Base-by-base conservation (phyloP, 192 early-diverging fungal species). In the Rhizophagus clarus region DNA sequence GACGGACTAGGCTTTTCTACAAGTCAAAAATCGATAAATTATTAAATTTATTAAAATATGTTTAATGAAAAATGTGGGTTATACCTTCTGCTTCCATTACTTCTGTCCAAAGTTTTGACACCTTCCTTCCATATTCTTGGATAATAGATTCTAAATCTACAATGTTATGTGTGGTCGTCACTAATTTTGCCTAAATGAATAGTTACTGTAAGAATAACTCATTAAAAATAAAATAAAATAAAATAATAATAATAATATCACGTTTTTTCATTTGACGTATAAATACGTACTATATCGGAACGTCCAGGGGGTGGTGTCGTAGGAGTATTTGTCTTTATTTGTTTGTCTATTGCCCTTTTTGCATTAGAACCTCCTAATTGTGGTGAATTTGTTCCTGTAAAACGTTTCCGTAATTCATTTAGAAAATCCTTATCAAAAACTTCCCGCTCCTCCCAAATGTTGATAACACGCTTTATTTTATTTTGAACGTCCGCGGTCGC, bases 361-460 rank as follows among this genome's bases (percentile, higher is more conserved):
- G 51, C 51, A 20, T 10, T 28, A 29, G 28, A 64, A 28, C 63
- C 15, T 64, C 63, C 63, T 22, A 26, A 28, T 64, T 14, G n/a
- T 28, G 63, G 12, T 28, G 63, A 64, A 64, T 64, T 40, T 20
- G 34, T 56, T 51, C 72, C 42, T 31, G 49, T 1, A 3, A 74
- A 34, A 17, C 26, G 22, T 56, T 12, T 37, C 31, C 51, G 26
- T 51, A 82, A 61, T 31, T 80, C 37, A 8, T 45, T 9, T 56
- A 82, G 61, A 45, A 82, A 82, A 4, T 68, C 81, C 8, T n/a
- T 47, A 26, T 82, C 81, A 62, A 72, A 82, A 34, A 82, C 76
- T 31, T 67, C 37, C 26, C 81, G 61, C 61, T 82, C 69, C 20
- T 82, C 78, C 81, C 81, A 82, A 24, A 82, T 73, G 26, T 79